phyloP scores from a whole-genome alignment of 495 filamentous ascomycete species.

The Pseudotulostoma volvatum region DNA sequence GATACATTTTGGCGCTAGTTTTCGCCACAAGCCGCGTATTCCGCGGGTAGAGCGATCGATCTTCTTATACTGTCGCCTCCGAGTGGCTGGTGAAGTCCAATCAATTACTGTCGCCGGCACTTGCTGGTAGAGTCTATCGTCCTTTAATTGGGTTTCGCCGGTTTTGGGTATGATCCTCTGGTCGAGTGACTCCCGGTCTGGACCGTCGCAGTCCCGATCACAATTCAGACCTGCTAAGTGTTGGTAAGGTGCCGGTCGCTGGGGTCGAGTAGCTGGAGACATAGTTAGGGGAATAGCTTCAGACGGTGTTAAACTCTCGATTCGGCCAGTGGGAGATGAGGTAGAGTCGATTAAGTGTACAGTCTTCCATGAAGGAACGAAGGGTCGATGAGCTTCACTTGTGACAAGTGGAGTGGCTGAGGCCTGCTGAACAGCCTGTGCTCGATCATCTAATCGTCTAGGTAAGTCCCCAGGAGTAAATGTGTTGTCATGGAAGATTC shows the following conservation, averaged over 20 bases:
- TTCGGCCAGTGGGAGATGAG: background rate
- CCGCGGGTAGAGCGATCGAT: slow-evolving; percentile 33
- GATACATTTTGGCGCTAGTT: slow-evolving; percentile 28
- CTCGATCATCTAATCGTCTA: background rate
- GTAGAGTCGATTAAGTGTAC: background rate
- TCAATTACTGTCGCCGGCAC: slow-evolving; percentile 31
- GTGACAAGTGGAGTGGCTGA: background rate
- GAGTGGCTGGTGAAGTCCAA: slow-evolving; percentile 32
- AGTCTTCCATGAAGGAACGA: background rate
- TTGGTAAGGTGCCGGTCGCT: background rate
- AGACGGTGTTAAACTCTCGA: background rate
- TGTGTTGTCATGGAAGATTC: slow-evolving; percentile 22
- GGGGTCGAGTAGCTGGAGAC: slow-evolving; percentile 1
- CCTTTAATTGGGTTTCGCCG: background rate
- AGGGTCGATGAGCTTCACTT: background rate
- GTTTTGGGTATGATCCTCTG: background rate
- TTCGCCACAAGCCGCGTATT: slow-evolving; percentile 28
- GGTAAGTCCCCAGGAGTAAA: background rate
- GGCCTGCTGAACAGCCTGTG: background rate
- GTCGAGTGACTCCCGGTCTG: too few species aligned
- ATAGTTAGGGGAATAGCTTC: background rate
- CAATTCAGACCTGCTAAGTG: background rate
- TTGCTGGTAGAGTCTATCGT: slow-evolving; percentile 6
- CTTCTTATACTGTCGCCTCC: slow-evolving; percentile 31
- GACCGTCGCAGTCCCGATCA: background rate